phyloP scores from a whole-genome alignment of 129 eudicot species.

The Lactuca sativa region DNA sequence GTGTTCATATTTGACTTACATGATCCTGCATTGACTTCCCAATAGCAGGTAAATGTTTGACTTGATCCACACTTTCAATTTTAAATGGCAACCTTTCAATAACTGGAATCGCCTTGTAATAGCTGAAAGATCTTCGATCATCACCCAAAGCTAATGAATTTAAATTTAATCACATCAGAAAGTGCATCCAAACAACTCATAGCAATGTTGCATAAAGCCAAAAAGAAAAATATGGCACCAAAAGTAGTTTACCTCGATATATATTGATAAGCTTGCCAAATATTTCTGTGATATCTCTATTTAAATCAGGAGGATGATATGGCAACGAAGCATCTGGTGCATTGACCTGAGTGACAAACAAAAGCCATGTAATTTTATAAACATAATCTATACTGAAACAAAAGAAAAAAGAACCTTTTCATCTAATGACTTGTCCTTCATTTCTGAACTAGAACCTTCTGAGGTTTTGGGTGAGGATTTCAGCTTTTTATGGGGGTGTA shows the following conservation, averaged over 20 bases:
- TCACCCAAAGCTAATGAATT: constrained; percentile 76
- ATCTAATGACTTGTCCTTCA: constrained; percentile 17
- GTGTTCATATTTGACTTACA: constrained; percentile 45
- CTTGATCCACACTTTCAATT: constrained; percentile 81
- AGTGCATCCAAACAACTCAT: constrained; percentile 16
- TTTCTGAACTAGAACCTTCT: constrained; percentile 34
- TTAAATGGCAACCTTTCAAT: constrained; percentile 88
- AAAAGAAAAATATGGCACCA: neutral
- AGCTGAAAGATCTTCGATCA: constrained; percentile 91
- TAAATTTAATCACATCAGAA: constrained; percentile 14
- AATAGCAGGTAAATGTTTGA: constrained; percentile 76
- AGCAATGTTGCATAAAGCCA: constrained; percentile 8
- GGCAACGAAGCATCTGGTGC: constrained; percentile 52
- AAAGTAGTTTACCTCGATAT: constrained; percentile 66
- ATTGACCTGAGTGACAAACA: constrained; percentile 45
- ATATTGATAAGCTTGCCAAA: constrained; percentile 86
- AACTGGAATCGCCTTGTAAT: constrained; percentile 89
- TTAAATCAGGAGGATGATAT: constrained; percentile 86
- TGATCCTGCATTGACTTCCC: constrained; percentile 97
- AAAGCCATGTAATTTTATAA: constrained; percentile 13
- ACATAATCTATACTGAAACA: neutral
- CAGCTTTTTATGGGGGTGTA: constrained; percentile 38
- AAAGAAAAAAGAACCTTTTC: neutral
- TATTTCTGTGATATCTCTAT: constrained; percentile 73
- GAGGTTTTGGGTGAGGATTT: constrained; percentile 40